Base-by-base conservation (phyloP, 2,329 filamentous ascomycete genomes). In the Paraconiothyrium sp. region DNA sequence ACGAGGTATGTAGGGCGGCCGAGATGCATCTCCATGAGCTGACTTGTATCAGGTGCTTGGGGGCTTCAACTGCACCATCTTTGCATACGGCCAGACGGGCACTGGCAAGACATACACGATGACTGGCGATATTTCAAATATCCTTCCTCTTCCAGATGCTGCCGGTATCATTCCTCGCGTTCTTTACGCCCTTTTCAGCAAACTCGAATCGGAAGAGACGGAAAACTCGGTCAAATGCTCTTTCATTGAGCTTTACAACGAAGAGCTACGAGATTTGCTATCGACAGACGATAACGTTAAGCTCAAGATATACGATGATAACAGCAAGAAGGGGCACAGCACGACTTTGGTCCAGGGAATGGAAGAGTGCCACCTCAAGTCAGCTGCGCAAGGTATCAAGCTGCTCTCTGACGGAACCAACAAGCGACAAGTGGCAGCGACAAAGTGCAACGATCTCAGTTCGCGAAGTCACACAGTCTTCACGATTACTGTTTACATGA, bases 91-190 rank as follows among this genome's bases (percentile, higher is more conserved):
- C 30, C 95, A 99, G 78, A 99, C 95, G 0, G 95, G 95, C 48
- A 99, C 95, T 0, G 95, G 95, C 71, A 99, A 99, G 79, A 99
- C 95, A 14, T 99, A 99, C 79, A 99, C 95, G 27, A 99, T 99
- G 95, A 97, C 94, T 0, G 95, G 95, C 58, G 94, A 99, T 78
- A 97, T 99, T 88, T 92, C 87, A 14, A 92, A 97, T 70, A 92
- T 93, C 41, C 93, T 94, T 1, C 89, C 97, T 62, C 84, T 97
- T 14, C 94, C 94, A 1, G 95, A 98, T 75, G 90, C 89, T 43
- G 95, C 96, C 32, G 95, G 95, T 71, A 98, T 99, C 70, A 95
- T 99, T 64, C 96, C 96, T 27, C 90, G 96, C 52, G 93, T 94
- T 0, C 83, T 99, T 0, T 90, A 97, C 72, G 88, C 91, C 0